Base-by-base conservation (phyloP, 345 rosid genomes). In the Clausena lansium region DNA sequence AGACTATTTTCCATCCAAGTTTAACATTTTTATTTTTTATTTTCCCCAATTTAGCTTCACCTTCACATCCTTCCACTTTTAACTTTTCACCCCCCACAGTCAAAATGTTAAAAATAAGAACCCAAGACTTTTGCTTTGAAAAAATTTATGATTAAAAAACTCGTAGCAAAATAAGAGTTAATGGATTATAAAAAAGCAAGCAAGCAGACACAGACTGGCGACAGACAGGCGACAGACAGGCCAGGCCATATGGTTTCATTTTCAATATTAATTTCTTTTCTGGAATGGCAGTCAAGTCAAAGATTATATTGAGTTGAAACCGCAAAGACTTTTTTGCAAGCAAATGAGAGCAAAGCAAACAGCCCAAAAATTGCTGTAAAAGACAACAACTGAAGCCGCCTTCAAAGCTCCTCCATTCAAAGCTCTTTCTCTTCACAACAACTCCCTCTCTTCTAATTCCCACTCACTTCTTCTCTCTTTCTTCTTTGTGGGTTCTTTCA, bases 291-390 rank as follows among this genome's bases (percentile, higher is more conserved):
- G 66, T 28, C 66, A 63, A 24, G 20, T 33, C n/a, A 19, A 36
- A 22, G 25, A 33, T 22, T 17, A 14, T 17, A 14, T 32, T 5
- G 20, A 65, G 70, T 67, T 67, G 27, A 24, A 39, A 39, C 28
- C 32, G 30, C 50, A 22, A 67, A 67, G 71, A 67, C 30, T 36
- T 10, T n/a, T 36, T 10, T n/a, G 52, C 71, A 4, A 67, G 54
- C 54, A 67, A 38, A 67, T 38, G 54, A 13, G 54, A 39, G 55
- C 71, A 67, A 67, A n/a, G 71, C 71, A n/a, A 22, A n/a, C 32
- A 39, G 30, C 55, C 28, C 50, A n/a, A 39, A 25, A 67, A 64
- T 30, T 33, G 73, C 73, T 70, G 73, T 70, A 25, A 69, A 70
- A 50, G 19, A 47, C 52, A 70, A 50, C 19, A 28, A 70, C 61